Conservation (phyloP, 345 rosid genomes). For the Aethionema arabicum region DNA sequence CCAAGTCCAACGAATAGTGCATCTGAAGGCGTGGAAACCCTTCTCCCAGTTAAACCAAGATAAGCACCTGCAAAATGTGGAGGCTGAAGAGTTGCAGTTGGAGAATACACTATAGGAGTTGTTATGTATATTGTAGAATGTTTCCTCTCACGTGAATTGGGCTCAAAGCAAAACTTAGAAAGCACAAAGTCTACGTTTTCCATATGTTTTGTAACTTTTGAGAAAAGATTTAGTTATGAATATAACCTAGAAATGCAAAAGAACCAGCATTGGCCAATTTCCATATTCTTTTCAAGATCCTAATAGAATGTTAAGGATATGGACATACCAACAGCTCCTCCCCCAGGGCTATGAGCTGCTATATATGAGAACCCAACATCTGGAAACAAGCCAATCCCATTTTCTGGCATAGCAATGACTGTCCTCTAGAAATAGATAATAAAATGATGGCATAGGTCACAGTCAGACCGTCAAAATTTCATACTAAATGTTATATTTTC, state of each 20-base stretch:
- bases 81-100: neutral
- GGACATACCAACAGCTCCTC: conserved; percentile 81
- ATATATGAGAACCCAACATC: conserved; percentile 94
- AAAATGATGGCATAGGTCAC: neutral
- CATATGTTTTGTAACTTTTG: conserved; percentile 4
- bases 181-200: neutral
- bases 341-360: conserved; percentile 90
- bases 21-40: conserved; percentile 82
- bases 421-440: conserved; percentile 37
- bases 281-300: neutral
- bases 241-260: neutral
- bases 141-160: neutral
- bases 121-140: neutral
- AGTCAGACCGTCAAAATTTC: no score
- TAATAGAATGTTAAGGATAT: neutral
- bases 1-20: conserved; percentile 82
- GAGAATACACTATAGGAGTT: neutral
- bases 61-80: conserved; percentile 65
- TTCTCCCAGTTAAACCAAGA: conserved; percentile 91
- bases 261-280: neutral
- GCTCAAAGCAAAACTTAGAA: conserved; percentile 1
- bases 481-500: conserved; percentile 1
- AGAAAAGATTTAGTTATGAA: conserved; percentile 5
- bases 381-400: conserved; percentile 94
- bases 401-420: conserved; percentile 95